Base-by-base conservation (phyloP, 2,329 filamentous ascomycete genomes). In the Microcyclospora tardicrescens region DNA sequence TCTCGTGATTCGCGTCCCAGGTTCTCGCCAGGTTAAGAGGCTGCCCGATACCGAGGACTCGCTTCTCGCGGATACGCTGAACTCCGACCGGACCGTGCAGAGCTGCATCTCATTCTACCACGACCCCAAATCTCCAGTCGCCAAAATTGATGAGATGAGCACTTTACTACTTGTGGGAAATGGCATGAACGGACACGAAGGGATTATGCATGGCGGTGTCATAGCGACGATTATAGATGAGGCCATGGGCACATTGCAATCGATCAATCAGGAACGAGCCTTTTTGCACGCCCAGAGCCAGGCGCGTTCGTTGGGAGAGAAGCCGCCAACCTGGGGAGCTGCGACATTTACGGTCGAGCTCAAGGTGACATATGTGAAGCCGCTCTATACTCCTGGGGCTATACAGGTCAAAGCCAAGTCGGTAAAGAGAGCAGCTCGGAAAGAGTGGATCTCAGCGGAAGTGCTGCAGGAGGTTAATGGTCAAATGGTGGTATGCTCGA, bases 221-320 rank as follows among this genome's bases (percentile, higher is more conserved):
- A 64, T 73, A 6, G 66, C 67, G 8, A 66, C 69, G 0, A 52
- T 79, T n/a, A 53, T 80, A 15, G 75, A 80, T 49, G 75, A 80
- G 51, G 57, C 62, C 5, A 68, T 72, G 52, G 72, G 74, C 1
- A 58, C 68, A 5, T 44, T 75, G 13, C 58, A 73, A 9, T 59
- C 60, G 2, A 48, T 66, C 19, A 71, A 72, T 43, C 40, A 49
- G 12, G 59, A 59, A 16, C 36, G 50, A 6, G 39, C 37, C 5
- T 48, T 51, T 33, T 16, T 47, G 13, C 16, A 11, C 3, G 41
- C 41, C 3, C 28, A 38, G 12, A 28, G 28, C 33, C 24, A 28
- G 16, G 41, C 43, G 5, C 33, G 47, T 34, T 44, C 43, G 9
- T 41, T 42, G 12, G 52, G 53, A 2, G 52, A 56, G 37, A 33